A percentile compares a stretch with the other conserved stretches of the same genome.
Conservation (phyloP, 345 rosid species). For the Moringa oleifera region DNA sequence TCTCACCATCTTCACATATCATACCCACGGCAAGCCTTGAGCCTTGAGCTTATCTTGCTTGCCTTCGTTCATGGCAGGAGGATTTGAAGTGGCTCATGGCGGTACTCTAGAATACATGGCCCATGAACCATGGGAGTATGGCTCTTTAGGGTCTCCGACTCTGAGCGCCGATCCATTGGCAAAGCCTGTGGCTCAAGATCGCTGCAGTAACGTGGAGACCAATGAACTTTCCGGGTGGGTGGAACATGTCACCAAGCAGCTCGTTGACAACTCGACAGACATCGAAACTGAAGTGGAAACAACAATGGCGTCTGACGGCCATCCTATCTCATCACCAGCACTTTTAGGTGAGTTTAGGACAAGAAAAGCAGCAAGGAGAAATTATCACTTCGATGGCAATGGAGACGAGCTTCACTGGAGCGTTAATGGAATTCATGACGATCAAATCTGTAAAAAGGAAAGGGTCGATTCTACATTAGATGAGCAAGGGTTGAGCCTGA, state of each 20-base stretch:
- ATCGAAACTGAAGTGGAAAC: conserved; percentile 16
- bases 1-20: conserved; percentile 7
- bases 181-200: conserved; percentile 16
- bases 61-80: conserved; percentile 30
- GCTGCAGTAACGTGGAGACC: conserved; percentile 30
- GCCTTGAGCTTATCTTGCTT: background rate
- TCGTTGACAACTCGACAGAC: conserved; percentile 42
- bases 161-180: conserved; percentile 11
- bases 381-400: background rate
- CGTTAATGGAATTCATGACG: background rate
- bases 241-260: conserved; percentile 56
- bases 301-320: conserved; percentile 15
- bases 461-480: conserved; percentile 13
- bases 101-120: conserved; percentile 37
- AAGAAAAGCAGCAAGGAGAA: conserved; percentile 22
- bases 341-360: conserved; percentile 20
- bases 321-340: conserved; percentile 10
- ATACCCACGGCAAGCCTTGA: background rate
- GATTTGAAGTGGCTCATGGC: conserved; percentile 37
- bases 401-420: conserved; percentile 19
- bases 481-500: conserved; percentile 40
- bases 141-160: conserved; percentile 13
- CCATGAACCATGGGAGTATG: conserved; percentile 31
- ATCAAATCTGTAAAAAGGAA: background rate
- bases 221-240: conserved; percentile 65